Evolutionary conservation across 768 basidiomycete genomes (phyloP), one percentile per base, ranked within the genome.

Genomic region (Mycena rosella): DNA sequence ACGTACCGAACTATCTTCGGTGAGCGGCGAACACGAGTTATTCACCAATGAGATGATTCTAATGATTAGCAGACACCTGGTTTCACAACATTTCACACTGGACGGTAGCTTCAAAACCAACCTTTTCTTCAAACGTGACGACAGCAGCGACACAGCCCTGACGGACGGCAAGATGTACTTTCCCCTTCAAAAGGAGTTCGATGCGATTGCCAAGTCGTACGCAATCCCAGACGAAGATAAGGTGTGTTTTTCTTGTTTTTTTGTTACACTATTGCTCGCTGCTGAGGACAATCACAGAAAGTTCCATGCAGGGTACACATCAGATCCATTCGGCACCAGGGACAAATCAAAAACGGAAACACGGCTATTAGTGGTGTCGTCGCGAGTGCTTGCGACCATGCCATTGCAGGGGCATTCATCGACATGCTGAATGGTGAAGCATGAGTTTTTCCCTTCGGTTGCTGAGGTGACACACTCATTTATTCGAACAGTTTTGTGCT

Each of bases 101-200:
- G 66, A 67, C 44, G 60, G 66, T 7, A 67, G 60, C 27, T 67
- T 47, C 59, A 67, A 67, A 30, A 40, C 32, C 8, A 67, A 67
- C 29, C 13, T 47, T 8, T 56, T 55, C 58, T 60, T 27, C 59
- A 67, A 67, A 60, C 65, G 59, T 14, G 65, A 67, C 34, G 34
- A 67, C n/a, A 59, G 65, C 18, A 60, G 18, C 42, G 58, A 67
- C 18, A 32, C 15, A 34, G 30, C 49, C 30, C 53, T 67, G 1
- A 67, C 65, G 11, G 65, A 67, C 44, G 65, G 65, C 15, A 29
- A 24, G n/a, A 67, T 67, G 65, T 67, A 60, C 47, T 60, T 65
- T 42, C 65, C 65, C 2, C 45, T 24, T 9, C 58, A 67, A 57
- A 24, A 20, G 4, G 53, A 48, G 60, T 67, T 54, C 36, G 38